Base-by-base conservation (phyloP, 768 basidiomycete genomes). In the Russula virescens region DNA sequence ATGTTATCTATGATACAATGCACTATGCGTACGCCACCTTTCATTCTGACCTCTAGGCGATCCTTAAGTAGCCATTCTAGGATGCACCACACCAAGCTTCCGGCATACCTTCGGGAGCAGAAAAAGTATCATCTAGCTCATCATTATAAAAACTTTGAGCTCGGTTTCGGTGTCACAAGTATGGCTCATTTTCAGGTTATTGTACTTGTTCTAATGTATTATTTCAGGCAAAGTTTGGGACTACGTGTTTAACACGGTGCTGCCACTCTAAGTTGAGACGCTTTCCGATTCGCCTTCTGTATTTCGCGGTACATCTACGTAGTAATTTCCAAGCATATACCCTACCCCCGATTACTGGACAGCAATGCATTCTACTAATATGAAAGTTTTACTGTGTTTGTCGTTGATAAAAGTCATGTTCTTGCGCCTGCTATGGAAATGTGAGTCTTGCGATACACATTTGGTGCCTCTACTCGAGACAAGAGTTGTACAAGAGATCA, bases 61-160 rank as follows among this genome's bases (percentile, higher is more conserved):
- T 63, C 9, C 51, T 28, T 21, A 38, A 51, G 23, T 16, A 71
- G 34, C 55, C 60, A 60, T 60, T 64, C 67, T 67, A 85, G 87
- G 25, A 79, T 94, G 60, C 94, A 96, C 72, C 94, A 97, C 76
- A 88, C 90, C 3, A 84, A 79, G 68, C 83, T 96, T 25, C 93
- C 94, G 3, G 77, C 85, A 40, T 97, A 98, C 76, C 73, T 98
- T 76, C 81, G 81, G 61, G 88, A 94, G 72, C 89, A 91, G 89
- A 99, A 99, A 80, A 91, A 91, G 72, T 98, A 98, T 71, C 97
- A 99, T 70, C 83, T 99, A 66, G 94, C 93, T 8, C 95, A 98
- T 71, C 96, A 98, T 73, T 97, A 96, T 80, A 97, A 97, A 76
- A 96, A 97, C 78, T 96, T 93, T 73, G 94, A 97, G 71, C 88